Base-by-base conservation (phyloP, 441 rosid genomes). In the Macaranga tanarius region DNA sequence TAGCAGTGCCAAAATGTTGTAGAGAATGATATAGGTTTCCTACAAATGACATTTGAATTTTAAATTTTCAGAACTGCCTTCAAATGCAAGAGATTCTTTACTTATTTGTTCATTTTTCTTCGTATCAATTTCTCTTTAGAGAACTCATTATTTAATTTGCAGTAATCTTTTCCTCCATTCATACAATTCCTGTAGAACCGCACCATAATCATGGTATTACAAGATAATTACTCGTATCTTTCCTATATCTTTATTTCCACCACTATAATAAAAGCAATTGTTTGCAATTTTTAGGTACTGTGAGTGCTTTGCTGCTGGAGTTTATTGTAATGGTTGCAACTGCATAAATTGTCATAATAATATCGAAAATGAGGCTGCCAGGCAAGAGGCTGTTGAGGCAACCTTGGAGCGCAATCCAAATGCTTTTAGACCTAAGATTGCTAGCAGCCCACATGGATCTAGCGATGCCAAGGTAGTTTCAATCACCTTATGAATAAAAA, bases 301-400 rank as follows among this genome's bases (percentile, higher is more conserved):
- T 59, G 98, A 95, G 69, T 95, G 98, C 82, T 95, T 93, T 86
- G 90, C 98, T 57, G 83, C 96, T 65, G 99, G 97, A 75, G 77
- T 84, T 42, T 84, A 91, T 71, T 93, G 98, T 75, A 88, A 93
- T 54, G 97, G 92, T 50, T 95, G 99, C 87, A 93, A 91, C 79
- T 93, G 95, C 80, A 52, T 70, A 62, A 88, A 90, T 73, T 95
- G 99, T 72, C 82, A 76, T 69, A 95, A 95, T 81, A 95, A 91
- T 72, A 87, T 86, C 69, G 96, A 89, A 57, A 82, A 91, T 68
- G 96, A 93, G 84, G 75, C 81, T 70, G 86, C 83, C 7, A 88
- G 97, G 82, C 83, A 87, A 72, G 93, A 88, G 68, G 96, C 95
- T 34, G 83, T 95, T 68, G 92, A 76, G 78, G 82, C 90, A 60